Conservation (phyloP, 1,284 basidiomycete genomes). For the Ustilago hordei region DNA sequence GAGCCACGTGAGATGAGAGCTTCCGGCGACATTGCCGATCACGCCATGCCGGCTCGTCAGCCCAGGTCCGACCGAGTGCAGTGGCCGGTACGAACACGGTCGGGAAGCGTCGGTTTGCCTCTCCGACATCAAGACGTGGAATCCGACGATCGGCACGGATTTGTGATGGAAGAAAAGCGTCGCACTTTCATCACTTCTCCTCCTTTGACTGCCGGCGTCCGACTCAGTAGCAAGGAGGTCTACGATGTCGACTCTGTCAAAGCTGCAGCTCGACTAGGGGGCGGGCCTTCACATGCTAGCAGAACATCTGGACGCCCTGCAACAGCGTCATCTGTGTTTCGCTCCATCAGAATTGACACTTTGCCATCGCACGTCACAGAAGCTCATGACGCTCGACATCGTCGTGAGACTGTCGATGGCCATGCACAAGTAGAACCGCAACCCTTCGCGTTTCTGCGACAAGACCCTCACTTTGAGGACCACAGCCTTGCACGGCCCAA, state of each 20-base stretch:
- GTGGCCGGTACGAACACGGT: neutral
- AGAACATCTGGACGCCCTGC: constrained; percentile 17
- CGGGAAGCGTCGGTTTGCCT: neutral
- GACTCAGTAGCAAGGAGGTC: constrained; percentile 33
- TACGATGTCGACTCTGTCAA: constrained; percentile 51
- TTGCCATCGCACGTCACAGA: neutral
- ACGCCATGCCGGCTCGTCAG: neutral
- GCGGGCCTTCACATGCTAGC: neutral
- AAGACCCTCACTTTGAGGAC: constrained; percentile 7
- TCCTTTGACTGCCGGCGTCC: constrained; percentile 32
- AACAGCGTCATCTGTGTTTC: constrained; percentile 22
- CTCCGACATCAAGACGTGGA: constrained; percentile 11
- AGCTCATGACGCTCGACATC: neutral
- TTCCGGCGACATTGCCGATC: neutral
- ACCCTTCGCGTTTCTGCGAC: constrained; percentile 6
- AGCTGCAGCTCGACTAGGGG: constrained; percentile 35
- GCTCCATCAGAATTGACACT: neutral
- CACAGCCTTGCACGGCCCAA: constrained; percentile 27
- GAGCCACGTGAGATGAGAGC: neutral
- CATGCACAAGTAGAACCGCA: neutral
- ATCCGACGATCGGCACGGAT: constrained; percentile 13
- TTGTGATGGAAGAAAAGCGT: constrained; percentile 38
- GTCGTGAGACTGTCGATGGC: constrained; percentile 4
- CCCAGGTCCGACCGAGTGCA: neutral
- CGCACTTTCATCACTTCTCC: constrained; percentile 38